Evolutionary conservation across 352 stramenopile genomes (phyloP).

Genomic region (Peronospora destructor): DNA sequence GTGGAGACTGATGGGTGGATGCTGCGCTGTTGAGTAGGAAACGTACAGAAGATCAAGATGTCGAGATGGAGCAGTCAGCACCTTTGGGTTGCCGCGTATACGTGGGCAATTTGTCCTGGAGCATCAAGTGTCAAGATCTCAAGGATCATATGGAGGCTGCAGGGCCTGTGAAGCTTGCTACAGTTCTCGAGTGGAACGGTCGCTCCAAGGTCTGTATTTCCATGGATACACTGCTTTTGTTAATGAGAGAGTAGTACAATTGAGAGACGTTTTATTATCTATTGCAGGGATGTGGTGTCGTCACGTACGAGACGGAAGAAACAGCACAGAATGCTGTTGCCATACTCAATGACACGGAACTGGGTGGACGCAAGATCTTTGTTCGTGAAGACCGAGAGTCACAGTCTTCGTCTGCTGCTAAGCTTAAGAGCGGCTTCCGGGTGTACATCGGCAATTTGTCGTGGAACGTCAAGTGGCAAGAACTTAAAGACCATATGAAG

Average conservation of each 20-base stretch:
- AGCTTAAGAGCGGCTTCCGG: conserved; percentile 41
- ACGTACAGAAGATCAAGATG: conserved; percentile 32
- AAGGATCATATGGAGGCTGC: conserved; percentile 78
- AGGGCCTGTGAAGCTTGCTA: conserved; percentile 58
- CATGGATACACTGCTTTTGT: background rate
- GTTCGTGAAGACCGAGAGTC: conserved; percentile 90
- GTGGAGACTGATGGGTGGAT: conserved; percentile 16
- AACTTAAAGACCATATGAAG: conserved; percentile 95
- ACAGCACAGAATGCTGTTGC: conserved; percentile 81
- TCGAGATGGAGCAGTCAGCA: conserved; percentile 24
- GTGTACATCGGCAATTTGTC: conserved; percentile 90
- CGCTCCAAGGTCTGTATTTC: conserved; percentile 60
- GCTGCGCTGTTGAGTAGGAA: conserved; percentile 36
- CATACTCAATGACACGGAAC: conserved; percentile 87
- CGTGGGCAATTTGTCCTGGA: conserved; percentile 84
- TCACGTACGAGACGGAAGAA: conserved; percentile 84
- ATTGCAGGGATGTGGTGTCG: conserved; percentile 88
- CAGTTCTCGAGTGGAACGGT: conserved; percentile 55
- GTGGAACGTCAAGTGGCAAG: conserved; percentile 90
- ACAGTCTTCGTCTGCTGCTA: conserved; percentile 13
- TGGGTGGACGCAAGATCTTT: conserved; percentile 90
- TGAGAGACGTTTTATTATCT: conserved; percentile 2
- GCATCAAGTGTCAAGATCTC: conserved; percentile 71
- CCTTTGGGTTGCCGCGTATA: conserved; percentile 51
- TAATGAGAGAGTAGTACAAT: background rate